These are phyloP conservation scores for Teunomyces lycoperdinae DNA, from an alignment of 805 yeast genomes.

Conservation along the genomic window DNA sequence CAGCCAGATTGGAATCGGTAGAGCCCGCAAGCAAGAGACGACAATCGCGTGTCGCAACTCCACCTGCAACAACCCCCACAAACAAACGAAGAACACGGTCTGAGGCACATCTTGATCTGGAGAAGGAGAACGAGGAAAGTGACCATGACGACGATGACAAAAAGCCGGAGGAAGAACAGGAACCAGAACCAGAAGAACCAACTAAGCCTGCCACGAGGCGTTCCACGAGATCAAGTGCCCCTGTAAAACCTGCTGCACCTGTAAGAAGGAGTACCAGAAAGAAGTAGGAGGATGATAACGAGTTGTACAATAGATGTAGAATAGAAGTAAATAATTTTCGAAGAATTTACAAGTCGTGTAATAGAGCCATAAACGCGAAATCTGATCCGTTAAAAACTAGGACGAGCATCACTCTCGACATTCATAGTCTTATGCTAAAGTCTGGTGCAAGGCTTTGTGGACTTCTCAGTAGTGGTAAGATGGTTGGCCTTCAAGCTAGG, in stretches of 20 bases:
- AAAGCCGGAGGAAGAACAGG: constrained; percentile 3
- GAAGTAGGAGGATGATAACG: constrained; percentile 6
- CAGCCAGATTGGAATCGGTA: constrained; percentile 14
- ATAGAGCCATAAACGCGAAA: neutral
- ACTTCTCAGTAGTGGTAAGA: neutral
- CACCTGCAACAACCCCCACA: constrained; percentile 6
- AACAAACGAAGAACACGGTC: constrained; percentile 17
- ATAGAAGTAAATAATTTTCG: neutral
- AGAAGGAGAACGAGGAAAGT: constrained; percentile 5
- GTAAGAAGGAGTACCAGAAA: constrained; percentile 13
- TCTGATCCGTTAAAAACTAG: neutral
- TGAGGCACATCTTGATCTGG: constrained; percentile 12
- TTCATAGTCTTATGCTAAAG: neutral
- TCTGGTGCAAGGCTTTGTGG: neutral
- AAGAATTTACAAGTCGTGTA: neutral
- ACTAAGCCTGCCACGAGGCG: constrained; percentile 3
- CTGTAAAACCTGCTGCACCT: constrained; percentile 8
- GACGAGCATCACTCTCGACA: neutral
- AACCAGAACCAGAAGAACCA: neutral
- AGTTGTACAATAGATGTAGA: constrained; percentile 1
- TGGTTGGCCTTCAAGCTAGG: neutral
- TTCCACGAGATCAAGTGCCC: constrained; percentile 8
- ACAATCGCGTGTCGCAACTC: constrained; percentile 9
- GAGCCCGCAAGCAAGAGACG: constrained; percentile 10
- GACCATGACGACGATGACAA: constrained; percentile 1